A percentile compares a stretch with the other conserved stretches of the same genome.
phyloP scores from a whole-genome alignment of 805 yeast genomes.

The Metschnikowia anglica region DNA sequence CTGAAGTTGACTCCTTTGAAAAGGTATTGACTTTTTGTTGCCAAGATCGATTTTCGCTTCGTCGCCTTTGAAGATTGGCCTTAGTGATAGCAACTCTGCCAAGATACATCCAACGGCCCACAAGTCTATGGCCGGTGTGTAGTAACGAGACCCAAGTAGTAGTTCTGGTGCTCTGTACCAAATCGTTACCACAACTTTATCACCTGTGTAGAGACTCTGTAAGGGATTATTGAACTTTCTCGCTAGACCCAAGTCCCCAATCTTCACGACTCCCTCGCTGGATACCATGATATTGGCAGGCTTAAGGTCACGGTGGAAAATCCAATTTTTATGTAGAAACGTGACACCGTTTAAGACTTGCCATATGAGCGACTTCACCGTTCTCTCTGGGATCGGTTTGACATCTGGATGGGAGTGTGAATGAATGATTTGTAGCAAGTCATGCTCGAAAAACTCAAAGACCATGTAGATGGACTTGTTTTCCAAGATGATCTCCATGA shows the following conservation, averaged over 20 bases:
- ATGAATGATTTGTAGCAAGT: slow-evolving; percentile 88
- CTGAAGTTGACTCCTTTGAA: slow-evolving; percentile 88
- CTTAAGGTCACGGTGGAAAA: slow-evolving; percentile 89
- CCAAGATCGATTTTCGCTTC: slow-evolving; percentile 86
- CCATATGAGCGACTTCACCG: slow-evolving; percentile 84
- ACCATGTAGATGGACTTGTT: slow-evolving; percentile 91
- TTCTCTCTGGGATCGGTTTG: slow-evolving; percentile 71
- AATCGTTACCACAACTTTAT: slow-evolving; percentile 93
- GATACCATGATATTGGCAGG: slow-evolving; percentile 99
- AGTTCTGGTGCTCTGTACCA: slow-evolving; percentile 97
- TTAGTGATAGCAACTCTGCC: slow-evolving; percentile 82
- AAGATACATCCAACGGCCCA: slow-evolving; percentile 97
- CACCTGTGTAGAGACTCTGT: slow-evolving; percentile 86
- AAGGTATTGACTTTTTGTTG: slow-evolving; percentile 87
- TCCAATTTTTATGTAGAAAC: slow-evolving; percentile 93
- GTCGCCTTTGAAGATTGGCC: slow-evolving; percentile 97
- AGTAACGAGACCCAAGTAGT: slow-evolving; percentile 86
- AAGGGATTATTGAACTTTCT: slow-evolving; percentile 82
- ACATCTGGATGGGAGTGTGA: slow-evolving; percentile 89
- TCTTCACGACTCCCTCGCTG: slow-evolving; percentile 83
- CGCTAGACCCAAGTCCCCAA: slow-evolving; percentile 93
- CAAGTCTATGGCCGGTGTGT: slow-evolving; percentile 86
- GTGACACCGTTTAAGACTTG: slow-evolving; percentile 91
- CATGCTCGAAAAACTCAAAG: slow-evolving; percentile 95
- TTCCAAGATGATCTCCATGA: slow-evolving; percentile 82